Conservation (phyloP, 352 stramenopile genomes). For the Pythium rishiriense region DNA sequence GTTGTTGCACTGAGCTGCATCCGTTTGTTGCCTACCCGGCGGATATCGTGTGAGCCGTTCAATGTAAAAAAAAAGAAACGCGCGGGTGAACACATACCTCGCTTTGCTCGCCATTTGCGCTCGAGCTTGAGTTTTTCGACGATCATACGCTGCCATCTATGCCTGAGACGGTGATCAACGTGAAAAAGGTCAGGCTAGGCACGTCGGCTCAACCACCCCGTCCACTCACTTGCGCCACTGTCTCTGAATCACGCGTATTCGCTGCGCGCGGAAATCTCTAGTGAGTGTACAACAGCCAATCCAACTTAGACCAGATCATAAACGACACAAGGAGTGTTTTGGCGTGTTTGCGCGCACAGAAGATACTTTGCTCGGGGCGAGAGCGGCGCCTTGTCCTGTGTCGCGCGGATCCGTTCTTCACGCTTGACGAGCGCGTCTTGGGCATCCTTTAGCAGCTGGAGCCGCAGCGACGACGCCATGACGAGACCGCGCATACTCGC, state of each 20-base stretch:
- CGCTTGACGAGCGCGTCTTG: conserved; percentile 18
- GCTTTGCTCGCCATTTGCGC: conserved; percentile 31
- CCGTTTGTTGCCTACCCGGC: conserved; percentile 17
- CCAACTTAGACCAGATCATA: not conserved
- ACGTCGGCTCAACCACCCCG: too few relatives aligned
- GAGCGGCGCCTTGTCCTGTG: not conserved
- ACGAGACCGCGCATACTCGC: conserved; percentile 49
- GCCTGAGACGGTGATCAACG: conserved; percentile 4
- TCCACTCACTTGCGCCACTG: conserved; percentile 26
- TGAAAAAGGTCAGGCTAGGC: too few relatives aligned
- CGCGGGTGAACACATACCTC: conserved; percentile 18
- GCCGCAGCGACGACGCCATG: conserved; percentile 39
- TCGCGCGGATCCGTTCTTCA: conserved; percentile 9
- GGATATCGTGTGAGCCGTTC: not conserved
- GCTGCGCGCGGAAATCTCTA: conserved; percentile 14
- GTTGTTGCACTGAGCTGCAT: conserved; percentile 37
- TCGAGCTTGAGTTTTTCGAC: conserved; percentile 33
- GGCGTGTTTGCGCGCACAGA: conserved; percentile 20
- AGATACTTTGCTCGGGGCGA: conserved; percentile 37
- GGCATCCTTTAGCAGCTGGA: conserved; percentile 38
- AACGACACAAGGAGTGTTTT: not conserved
- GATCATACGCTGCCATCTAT: conserved; percentile 25
- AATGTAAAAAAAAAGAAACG: not conserved
- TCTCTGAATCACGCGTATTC: conserved; percentile 27
- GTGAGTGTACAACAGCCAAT: conserved; percentile 1